phyloP scores from a whole-genome alignment of 768 basidiomycete species.

The Boletus rufocinnamomeus region DNA sequence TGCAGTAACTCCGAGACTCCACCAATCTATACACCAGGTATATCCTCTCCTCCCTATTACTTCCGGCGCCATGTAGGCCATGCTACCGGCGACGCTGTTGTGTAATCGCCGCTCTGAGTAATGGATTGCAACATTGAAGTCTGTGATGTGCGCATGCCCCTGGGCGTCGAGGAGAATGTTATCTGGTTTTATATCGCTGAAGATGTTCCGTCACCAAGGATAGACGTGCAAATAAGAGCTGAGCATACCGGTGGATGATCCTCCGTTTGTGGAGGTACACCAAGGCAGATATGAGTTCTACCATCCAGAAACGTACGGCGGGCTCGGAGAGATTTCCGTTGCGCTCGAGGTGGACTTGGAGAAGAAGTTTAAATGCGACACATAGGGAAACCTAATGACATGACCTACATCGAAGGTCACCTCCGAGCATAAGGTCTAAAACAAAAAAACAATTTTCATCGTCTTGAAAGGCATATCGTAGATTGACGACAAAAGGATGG shows the following conservation, averaged over 20 bases:
- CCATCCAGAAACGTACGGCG: slow-evolving; percentile 82
- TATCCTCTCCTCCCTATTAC: slow-evolving; percentile 92
- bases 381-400: not conserved
- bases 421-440: slow-evolving; percentile 94
- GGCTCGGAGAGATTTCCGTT: slow-evolving; percentile 66
- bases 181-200: slow-evolving; percentile 94
- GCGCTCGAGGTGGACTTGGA: slow-evolving; percentile 81
- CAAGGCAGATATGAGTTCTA: slow-evolving; percentile 82
- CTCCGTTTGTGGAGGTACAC: slow-evolving; percentile 88
- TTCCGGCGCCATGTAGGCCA: slow-evolving; percentile 99
- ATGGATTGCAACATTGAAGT: slow-evolving; percentile 99
- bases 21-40: slow-evolving; percentile 92
- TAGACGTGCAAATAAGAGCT: not conserved
- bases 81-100: slow-evolving; percentile 93
- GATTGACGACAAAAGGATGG: slow-evolving; percentile 85
- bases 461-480: slow-evolving; percentile 96
- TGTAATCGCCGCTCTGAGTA: slow-evolving; percentile 88
- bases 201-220: slow-evolving; percentile 12
- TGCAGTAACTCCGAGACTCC: slow-evolving; percentile 89
- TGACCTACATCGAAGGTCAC: slow-evolving; percentile 84
- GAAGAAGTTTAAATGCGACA: slow-evolving; percentile 1
- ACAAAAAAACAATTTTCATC: slow-evolving; percentile 99
- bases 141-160: slow-evolving; percentile 96
- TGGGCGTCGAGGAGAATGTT: slow-evolving; percentile 92
- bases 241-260: slow-evolving; percentile 88